Evolutionary conservation across 2,329 filamentous ascomycete species (phyloP), one percentile per base, ranked within the genome.

Genomic region (Pyricularia pennisetigena): DNA sequence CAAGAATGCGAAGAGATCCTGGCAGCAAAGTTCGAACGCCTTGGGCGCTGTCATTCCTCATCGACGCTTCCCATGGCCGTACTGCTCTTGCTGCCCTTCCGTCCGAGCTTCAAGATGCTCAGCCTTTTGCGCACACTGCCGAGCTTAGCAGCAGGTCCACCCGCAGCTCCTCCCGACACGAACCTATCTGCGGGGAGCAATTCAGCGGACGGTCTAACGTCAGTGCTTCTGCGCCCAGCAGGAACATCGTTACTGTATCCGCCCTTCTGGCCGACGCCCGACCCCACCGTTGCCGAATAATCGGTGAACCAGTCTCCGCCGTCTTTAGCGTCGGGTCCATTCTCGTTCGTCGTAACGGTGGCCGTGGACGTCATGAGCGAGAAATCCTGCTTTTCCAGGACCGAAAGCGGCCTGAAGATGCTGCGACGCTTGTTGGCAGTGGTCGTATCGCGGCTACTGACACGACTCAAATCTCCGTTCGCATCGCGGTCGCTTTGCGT

Each of bases 111-210:
- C 74, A 96, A 82, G 73, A 93, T 82, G 76, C 91, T 95, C 72
- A 96, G 82, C 74, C 93, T 81, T 80, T 93, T 94, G 79, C 89
- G 88, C 72, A 96, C 86, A 69, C 88, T 90, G 49, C 85, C 86
- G 68, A 78, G 76, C 54, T 80, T 74, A 54, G n/a, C 32, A 30
- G 30, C 24, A 59, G 8, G 24, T 29, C 66, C 14, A 23, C 28
- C 29, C 7, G 28, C 20, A 4, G 79, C 77, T 14, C 71, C 69
- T 28, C 68, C 69, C 35, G 74, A 72, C 0, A 14, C 35, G 14
- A 61, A 32, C 64, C 61, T 57, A 16, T 62, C 68, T n/a, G 70
- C 68, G 6, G 67, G 23, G 68, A 68, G 26, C 20, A 7, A 4
- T 12, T 61, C 57, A 14, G 57, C 9, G 14, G 24, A 10, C n/a